phyloP scores from a whole-genome alignment of 805 yeast species.

The Cyberlindnera euphorbiae region DNA sequence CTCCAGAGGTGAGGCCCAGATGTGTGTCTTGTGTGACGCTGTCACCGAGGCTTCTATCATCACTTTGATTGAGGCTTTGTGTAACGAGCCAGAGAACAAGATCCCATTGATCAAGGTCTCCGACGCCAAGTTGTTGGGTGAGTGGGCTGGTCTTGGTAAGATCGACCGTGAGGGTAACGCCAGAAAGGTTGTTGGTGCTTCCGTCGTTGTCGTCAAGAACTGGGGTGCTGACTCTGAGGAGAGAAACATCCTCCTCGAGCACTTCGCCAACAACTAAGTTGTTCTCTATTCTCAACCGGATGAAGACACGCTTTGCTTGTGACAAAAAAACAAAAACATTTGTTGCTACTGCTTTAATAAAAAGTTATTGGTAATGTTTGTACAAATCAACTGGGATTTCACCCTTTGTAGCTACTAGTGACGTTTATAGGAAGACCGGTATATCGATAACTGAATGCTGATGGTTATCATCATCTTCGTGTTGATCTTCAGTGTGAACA shows the following conservation, averaged over 20 bases:
- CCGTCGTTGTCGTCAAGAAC: constrained; percentile 98
- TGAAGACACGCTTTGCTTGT: too few species aligned
- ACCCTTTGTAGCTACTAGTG: neutral
- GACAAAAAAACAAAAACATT: too few species aligned
- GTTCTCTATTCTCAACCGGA: too few species aligned
- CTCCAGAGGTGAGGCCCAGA: constrained; percentile 95
- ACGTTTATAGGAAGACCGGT: constrained; percentile 20
- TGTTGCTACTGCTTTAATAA: too few species aligned
- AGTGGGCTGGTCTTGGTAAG: constrained; percentile 99
- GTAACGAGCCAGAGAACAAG: constrained; percentile 95
- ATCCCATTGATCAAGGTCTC: constrained; percentile 98
- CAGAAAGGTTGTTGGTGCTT: constrained; percentile 99
- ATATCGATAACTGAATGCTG: constrained; percentile 23
- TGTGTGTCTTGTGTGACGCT: constrained; percentile 95
- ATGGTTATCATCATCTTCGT: too few species aligned
- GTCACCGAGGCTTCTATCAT: constrained; percentile 96
- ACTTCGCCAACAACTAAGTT: constrained; percentile 89
- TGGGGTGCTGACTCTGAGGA: constrained; percentile 99
- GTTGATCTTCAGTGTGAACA: too few species aligned
- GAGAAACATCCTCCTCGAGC: constrained; percentile 92
- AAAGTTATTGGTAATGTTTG: too few species aligned
- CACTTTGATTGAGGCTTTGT: constrained; percentile 98
- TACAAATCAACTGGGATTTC: too few species aligned
- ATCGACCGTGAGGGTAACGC: constrained; percentile 99
- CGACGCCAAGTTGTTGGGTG: constrained; percentile 99